Evolutionary conservation across 2,329 filamentous ascomycete species (phyloP), one percentile per base, ranked within the genome.

Genomic region (Neospermospora avenae): DNA sequence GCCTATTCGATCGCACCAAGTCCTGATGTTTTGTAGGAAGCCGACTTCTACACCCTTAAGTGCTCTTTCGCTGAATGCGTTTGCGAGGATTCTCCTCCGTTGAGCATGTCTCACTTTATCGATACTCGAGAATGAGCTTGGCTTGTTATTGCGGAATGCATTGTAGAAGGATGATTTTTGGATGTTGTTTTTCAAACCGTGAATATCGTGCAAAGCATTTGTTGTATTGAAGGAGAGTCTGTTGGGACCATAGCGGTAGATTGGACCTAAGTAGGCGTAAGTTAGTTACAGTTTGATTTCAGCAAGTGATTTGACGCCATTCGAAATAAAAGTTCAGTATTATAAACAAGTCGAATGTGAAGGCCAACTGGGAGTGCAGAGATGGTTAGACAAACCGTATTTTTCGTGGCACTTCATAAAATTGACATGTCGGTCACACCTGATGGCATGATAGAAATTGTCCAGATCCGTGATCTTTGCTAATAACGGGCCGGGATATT

Each of bases 161-260:
- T 14, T 42, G 16, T 42, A 42, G 16, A 25, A 31, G 1, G 22
- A 48, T 6, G 42, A 16, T 34, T 62, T 62, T 35, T 62, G 22
- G 0, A 55, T 24, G 18, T 58, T 62, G 39, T n/a, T 37, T 51
- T 57, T 57, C 4, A 31, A n/a, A 10, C 55, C 42, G 42, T 62
- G 42, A n/a, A 62, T 62, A 7, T 22, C 55, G 3, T 58, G 16
- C 16, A 62, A 31, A 31, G 55, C 46, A 22, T 28, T 24, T 2
- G 34, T 7, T 16, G 46, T 41, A 39, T 51, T 55, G 28, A 59
- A 31, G 8, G 59, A 62, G 14, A 62, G 5, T 25, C 31, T 34
- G 37, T 62, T 58, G 7, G 59, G 51, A 4, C 55, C 88, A 64
- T 88, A 89, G 34, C 90, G 88, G n/a, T 93, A 88, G 54, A 84